phyloP scores from a whole-genome alignment of 202 grass and related monocot species.

The Tripidium arundinaceum region DNA sequence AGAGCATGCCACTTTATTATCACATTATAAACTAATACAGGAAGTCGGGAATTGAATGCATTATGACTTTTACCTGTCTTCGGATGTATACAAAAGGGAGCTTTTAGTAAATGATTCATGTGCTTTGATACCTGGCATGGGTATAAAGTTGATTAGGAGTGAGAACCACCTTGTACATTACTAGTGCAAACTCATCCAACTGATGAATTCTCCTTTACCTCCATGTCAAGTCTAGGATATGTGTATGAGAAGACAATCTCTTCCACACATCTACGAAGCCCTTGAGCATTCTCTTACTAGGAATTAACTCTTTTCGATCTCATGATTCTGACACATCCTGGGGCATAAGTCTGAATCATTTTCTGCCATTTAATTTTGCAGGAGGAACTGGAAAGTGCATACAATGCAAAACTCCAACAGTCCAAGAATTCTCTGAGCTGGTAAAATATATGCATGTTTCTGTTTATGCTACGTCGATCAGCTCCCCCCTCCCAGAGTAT shows the following conservation, averaged over 20 bases:
- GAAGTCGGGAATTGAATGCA: neutral
- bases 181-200: neutral
- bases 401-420: conserved; percentile 62
- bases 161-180: neutral
- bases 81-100: conserved; percentile 82
- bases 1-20: neutral
- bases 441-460: conserved; percentile 27
- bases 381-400: conserved; percentile 79
- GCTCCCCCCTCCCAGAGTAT: neutral
- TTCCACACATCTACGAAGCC: conserved; percentile 83
- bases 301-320: too few species aligned
- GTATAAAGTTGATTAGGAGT: neutral
- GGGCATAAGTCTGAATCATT: neutral
- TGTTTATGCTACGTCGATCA: neutral
- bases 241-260: conserved; percentile 93
- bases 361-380: conserved; percentile 46
- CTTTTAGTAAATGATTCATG: conserved; percentile 97
- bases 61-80: conserved; percentile 66
- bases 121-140: conserved; percentile 77
- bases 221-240: conserved; percentile 97
- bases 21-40: neutral
- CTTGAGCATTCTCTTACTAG: too few species aligned
- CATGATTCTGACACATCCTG: neutral
- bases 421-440: conserved; percentile 56
- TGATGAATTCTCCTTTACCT: conserved; percentile 45